A percentile compares a stretch with the other conserved stretches of the same genome.
Conservation (phyloP, 2,329 filamentous ascomycete genomes). For the Aurifilum marmelostoma region DNA sequence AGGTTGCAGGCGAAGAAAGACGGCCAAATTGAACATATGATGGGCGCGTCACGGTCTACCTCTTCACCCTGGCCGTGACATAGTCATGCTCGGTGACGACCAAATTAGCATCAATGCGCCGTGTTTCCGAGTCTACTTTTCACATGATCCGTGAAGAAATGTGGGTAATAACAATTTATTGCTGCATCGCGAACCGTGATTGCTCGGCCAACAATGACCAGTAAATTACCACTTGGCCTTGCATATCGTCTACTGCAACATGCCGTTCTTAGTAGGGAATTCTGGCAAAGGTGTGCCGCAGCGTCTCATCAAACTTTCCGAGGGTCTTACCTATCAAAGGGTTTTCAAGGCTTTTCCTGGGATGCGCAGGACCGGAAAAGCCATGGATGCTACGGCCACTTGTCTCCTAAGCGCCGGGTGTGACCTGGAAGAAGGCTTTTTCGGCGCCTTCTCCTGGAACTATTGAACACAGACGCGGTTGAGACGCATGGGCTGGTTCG, state of each 20-base stretch:
- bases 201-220: neutral
- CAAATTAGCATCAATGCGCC: neutral
- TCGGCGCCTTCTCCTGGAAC: neutral
- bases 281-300: neutral
- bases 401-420: neutral
- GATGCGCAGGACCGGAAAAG: no score
- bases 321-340: neutral
- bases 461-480: neutral
- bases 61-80: neutral
- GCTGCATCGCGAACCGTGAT: neutral
- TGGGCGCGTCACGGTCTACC: neutral
- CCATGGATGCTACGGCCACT: neutral
- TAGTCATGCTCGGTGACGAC: conserved; percentile 1
- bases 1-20: neutral
- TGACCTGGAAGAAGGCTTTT: neutral
- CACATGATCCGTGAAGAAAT: neutral
- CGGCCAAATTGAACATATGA: neutral
- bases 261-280: neutral
- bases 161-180: neutral
- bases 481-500: neutral
- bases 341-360: neutral
- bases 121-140: neutral
- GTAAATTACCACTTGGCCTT: neutral
- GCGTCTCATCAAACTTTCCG: neutral
- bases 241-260: neutral